Evolutionary conservation across 164 flowering plant genomes (phyloP), one percentile per base, ranked within the genome.

Genomic region (Magnolia changhungtana): DNA sequence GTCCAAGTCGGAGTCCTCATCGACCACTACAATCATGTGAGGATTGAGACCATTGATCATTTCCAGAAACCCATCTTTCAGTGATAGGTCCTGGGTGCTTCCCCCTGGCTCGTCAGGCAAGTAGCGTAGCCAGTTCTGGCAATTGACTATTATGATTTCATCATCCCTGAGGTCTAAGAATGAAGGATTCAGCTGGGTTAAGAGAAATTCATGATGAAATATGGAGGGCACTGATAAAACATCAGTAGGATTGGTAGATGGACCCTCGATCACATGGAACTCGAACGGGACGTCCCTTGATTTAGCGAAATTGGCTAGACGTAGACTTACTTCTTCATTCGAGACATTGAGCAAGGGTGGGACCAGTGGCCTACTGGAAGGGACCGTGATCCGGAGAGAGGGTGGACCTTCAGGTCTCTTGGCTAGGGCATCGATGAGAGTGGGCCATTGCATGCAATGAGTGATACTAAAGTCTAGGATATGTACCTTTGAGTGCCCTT

Each of bases 361-460:
- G 29, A 87, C 90, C 0, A 76, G 86, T 1, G 95, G 97, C 85
- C 95, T 81, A 75, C 52, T 82, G 19, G 84, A 83, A 1, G 91
- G 95, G 45, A 91, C 97, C 0, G 90, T 84, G 72, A 92, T 86
- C 72, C 90, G 75, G 21, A 91, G 80, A 1, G 81, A 74, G 66
- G 95, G 93, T 21, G 90, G 88, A 27, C 90, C 93, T 79, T 90
- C 87, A 1, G 88, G 86, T 69, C 88, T 78, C 79, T 89, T 91
- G 1, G 93, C 89, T 50, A 92, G 75, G 37, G 88, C 87, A 49
- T 92, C 95, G 18, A 92, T 90, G n/a, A 92, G 90, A 13, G 97
- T 92, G 31, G 97, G 97, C 97, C 95, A 92, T 63, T 92, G 97
- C 97, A 92, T 91, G 80, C 95, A 88, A 72, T 92, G 89, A 29